Evolutionary conservation across 768 basidiomycete species (phyloP).

Genomic region (Lyophyllum atratum): DNA sequence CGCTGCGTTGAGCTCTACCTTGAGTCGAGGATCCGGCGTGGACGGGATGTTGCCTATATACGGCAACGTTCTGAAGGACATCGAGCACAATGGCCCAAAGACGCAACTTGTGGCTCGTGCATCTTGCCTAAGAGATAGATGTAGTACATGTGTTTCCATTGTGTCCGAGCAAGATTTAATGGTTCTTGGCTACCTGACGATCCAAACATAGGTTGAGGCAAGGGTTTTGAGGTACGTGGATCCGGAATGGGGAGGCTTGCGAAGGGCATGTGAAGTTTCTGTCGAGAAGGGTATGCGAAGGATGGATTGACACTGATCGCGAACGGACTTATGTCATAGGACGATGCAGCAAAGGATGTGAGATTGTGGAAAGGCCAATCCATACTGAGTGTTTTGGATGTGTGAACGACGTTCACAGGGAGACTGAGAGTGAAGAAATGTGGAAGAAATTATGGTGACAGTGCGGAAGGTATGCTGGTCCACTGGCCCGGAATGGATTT

Average conservation of each 20-base stretch:
- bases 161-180: background rate
- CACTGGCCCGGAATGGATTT: background rate
- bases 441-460: background rate
- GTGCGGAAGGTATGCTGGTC: background rate
- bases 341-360: background rate
- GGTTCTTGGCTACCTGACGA: background rate
- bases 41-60: constrained; percentile 1
- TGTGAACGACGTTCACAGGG: background rate
- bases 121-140: background rate
- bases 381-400: background rate
- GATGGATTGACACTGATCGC: background rate
- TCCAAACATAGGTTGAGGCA: background rate
- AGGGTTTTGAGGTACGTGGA: background rate
- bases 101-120: background rate
- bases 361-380: constrained; percentile 1
- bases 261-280: background rate
- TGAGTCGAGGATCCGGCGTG: background rate
- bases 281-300: background rate
- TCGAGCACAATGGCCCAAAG: background rate
- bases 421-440: background rate
- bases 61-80: background rate
- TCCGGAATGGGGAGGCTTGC: background rate
- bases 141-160: background rate
- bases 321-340: background rate
- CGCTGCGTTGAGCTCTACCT: background rate